phyloP scores from a whole-genome alignment of 2,329 filamentous ascomycete genomes.

The Furcasterigmium furcatum region DNA sequence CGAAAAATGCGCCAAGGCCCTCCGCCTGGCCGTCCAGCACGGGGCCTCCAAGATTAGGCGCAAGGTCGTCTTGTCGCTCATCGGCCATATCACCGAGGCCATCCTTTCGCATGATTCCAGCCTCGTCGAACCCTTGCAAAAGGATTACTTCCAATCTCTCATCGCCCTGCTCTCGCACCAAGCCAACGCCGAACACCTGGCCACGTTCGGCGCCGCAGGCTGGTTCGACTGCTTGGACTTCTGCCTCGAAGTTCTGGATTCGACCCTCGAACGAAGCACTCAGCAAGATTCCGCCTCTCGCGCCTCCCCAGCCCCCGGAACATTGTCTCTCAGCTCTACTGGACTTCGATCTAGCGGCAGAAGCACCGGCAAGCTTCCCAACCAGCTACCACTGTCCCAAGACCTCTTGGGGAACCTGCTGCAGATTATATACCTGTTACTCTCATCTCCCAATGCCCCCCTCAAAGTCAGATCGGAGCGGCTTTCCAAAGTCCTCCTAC shows the following conservation, averaged over 20 bases:
- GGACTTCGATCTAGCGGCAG: conserved; percentile 24
- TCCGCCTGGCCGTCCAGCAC: conserved; percentile 70
- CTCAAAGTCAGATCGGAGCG: conserved; percentile 51
- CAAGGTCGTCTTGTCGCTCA: conserved; percentile 74
- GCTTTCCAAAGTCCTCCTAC: conserved; percentile 53
- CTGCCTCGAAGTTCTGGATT: conserved; percentile 60
- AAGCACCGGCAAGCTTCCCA: conserved; percentile 1
- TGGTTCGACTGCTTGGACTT: conserved; percentile 73
- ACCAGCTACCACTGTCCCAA: not conserved
- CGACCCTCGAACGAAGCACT: conserved; percentile 41
- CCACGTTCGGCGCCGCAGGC: conserved; percentile 45
- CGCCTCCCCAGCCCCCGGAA: conserved; percentile 44
- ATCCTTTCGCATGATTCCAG: conserved; percentile 62
- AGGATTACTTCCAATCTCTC: conserved; percentile 78
- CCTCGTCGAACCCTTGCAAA: conserved; percentile 66
- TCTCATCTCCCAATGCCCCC: conserved; percentile 66
- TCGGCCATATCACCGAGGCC: conserved; percentile 79
- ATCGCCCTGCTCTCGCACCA: conserved; percentile 66
- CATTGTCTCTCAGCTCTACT: conserved; percentile 19
- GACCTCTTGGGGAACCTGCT: conserved; percentile 50
- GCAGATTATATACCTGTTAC: conserved; percentile 62
- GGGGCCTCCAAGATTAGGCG: conserved; percentile 65
- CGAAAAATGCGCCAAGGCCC: conserved; percentile 63
- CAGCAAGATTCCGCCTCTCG: conserved; percentile 26
- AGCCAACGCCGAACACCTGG: conserved; percentile 77